phyloP scores from a whole-genome alignment of 306 rosid species.

The Vigna mungo region DNA sequence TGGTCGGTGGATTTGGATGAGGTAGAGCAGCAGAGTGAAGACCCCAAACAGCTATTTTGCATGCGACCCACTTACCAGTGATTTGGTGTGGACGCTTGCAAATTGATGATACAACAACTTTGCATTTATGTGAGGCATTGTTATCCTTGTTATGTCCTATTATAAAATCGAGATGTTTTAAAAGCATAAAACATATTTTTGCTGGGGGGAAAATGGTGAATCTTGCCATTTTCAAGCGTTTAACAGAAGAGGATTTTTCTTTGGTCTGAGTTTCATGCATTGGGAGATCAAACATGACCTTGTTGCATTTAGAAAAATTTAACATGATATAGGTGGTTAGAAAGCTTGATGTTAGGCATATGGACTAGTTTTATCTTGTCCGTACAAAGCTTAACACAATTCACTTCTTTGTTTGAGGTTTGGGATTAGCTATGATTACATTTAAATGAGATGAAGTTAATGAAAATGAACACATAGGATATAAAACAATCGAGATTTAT shows the following conservation, averaged over 20 bases:
- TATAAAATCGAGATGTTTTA: neutral
- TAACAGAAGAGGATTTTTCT: neutral
- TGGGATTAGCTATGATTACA: neutral
- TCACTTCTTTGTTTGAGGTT: neutral
- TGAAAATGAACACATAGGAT: neutral
- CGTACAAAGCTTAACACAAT: neutral
- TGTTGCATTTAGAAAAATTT: neutral
- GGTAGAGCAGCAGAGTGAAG: slow-evolving; percentile 35
- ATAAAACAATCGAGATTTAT: too few species aligned
- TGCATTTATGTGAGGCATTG: slow-evolving; percentile 38
- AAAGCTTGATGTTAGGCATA: too few species aligned
- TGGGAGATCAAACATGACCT: neutral
- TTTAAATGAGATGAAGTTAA: too few species aligned
- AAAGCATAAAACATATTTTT: neutral
- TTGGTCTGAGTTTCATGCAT: neutral
- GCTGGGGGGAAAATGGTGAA: neutral
- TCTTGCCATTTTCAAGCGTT: neutral
- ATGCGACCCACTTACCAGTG: slow-evolving; percentile 27
- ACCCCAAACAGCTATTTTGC: slow-evolving; percentile 29
- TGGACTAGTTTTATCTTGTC: neutral
- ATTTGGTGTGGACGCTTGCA: slow-evolving; percentile 48
- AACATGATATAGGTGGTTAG: neutral
- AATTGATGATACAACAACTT: slow-evolving; percentile 43
- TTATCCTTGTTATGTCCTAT: neutral
- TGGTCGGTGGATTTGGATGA: slow-evolving; percentile 35